Conservation (phyloP, 257 asterid species). For the Lycium ferocissimum region DNA sequence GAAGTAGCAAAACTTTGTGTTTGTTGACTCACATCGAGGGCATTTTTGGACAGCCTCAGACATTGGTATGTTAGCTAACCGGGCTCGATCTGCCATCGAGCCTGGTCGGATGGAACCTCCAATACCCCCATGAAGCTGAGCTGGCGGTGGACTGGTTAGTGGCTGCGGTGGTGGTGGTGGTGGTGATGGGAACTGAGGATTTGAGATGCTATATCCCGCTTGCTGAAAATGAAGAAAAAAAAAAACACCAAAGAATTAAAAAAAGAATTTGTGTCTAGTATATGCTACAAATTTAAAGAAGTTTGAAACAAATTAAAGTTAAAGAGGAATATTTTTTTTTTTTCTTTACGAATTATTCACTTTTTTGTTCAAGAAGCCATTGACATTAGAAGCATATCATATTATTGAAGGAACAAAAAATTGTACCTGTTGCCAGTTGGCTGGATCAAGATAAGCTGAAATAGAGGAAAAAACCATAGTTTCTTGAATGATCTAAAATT, state of each 20-base stretch:
- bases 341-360: slow-evolving; percentile 47
- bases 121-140: slow-evolving; percentile 57
- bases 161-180: slow-evolving; percentile 41
- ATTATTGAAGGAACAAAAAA: slow-evolving; percentile 26
- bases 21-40: slow-evolving; percentile 91
- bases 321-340: slow-evolving; percentile 53
- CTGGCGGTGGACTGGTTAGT: slow-evolving; percentile 34
- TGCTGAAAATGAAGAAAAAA: slow-evolving; percentile 40
- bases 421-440: slow-evolving; percentile 97
- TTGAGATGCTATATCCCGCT: slow-evolving; percentile 54
- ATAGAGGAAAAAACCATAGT: slow-evolving; percentile 93
- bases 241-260: slow-evolving; percentile 1
- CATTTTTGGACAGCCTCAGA: slow-evolving; percentile 80
- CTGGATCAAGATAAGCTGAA: slow-evolving; percentile 94
- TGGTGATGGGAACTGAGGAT: slow-evolving; percentile 49
- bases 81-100: slow-evolving; percentile 92
- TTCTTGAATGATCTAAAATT: slow-evolving; percentile 53
- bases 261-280: slow-evolving; percentile 28
- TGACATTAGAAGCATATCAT: slow-evolving; percentile 40
- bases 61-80: slow-evolving; percentile 82
- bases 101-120: slow-evolving; percentile 73
- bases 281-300: slow-evolving; percentile 57
- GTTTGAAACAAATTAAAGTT: slow-evolving; percentile 31
- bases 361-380: slow-evolving; percentile 65
- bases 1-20: slow-evolving; percentile 93